phyloP scores from a whole-genome alignment of 83 land plant species.

The Thuja plicata region DNA sequence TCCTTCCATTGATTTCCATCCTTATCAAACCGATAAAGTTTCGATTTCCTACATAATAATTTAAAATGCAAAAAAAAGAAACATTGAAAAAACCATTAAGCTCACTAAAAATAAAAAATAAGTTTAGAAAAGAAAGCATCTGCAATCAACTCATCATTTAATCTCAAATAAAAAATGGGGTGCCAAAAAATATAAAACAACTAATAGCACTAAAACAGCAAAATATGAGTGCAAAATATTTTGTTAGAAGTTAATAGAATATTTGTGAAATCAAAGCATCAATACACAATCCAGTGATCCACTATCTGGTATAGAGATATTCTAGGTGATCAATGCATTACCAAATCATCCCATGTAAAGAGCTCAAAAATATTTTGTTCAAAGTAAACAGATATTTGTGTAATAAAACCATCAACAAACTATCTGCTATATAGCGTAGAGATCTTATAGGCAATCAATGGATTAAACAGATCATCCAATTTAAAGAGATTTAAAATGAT shows the following conservation, averaged over 20 bases:
- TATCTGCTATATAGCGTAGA: background rate
- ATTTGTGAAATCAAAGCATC: background rate
- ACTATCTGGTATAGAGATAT: background rate
- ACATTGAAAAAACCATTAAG: background rate
- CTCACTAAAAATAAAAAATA: background rate
- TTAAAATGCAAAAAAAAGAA: background rate
- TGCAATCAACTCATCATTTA: background rate
- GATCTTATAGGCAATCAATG: background rate
- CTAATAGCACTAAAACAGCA: background rate
- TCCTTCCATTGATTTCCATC: slow-evolving; percentile 91
- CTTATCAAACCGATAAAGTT: slow-evolving; percentile 81
- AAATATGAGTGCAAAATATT: background rate
- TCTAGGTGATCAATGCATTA: background rate
- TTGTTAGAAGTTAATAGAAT: background rate
- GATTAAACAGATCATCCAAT: background rate
- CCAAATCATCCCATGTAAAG: background rate
- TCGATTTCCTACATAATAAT: slow-evolving; percentile 63
- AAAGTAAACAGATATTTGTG: background rate
- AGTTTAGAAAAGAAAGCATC: background rate
- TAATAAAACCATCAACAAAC: background rate
- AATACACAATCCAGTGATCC: background rate
- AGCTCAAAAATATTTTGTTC: background rate
- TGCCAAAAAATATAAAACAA: background rate
- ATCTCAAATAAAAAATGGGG: background rate
- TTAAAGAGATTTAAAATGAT: background rate